phyloP scores from a whole-genome alignment of 2,329 filamentous ascomycete genomes.

The Penicillium italicum region DNA sequence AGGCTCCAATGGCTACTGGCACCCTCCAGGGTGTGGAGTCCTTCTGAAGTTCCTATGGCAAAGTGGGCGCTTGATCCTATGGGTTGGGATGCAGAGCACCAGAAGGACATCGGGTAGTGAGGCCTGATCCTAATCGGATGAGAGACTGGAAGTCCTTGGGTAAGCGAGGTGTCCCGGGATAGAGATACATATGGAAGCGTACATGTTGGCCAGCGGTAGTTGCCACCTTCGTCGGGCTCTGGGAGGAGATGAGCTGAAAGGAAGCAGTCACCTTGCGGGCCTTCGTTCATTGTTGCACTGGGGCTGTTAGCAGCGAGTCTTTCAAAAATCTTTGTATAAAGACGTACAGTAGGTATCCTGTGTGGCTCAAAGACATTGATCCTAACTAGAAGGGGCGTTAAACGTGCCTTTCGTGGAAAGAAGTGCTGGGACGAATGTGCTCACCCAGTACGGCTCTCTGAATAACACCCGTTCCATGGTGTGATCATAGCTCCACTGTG shows the following conservation, averaged over 20 bases:
- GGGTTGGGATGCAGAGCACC: conserved; percentile 39
- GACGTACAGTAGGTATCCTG: conserved; percentile 35
- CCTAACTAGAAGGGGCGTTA: conserved; percentile 28
- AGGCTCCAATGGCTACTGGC: conserved; percentile 29
- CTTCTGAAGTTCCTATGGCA: conserved; percentile 38
- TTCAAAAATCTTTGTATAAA: neutral
- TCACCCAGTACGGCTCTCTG: conserved; percentile 33
- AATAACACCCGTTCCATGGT: conserved; percentile 34
- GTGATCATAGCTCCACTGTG: conserved; percentile 32
- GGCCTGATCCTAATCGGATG: conserved; percentile 30
- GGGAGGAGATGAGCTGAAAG: conserved; percentile 32
- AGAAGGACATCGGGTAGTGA: conserved; percentile 26
- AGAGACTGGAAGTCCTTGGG: conserved; percentile 12
- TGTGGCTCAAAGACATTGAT: conserved; percentile 36
- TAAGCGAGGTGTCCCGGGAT: neutral
- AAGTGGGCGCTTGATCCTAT: conserved; percentile 30
- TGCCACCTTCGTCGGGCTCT: conserved; percentile 31
- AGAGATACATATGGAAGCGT: neutral
- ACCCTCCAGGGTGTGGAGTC: conserved; percentile 34
- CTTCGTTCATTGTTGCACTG: conserved; percentile 38
- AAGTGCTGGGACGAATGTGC: neutral
- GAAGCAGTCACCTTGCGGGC: conserved; percentile 32
- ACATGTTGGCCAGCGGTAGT: conserved; percentile 35
- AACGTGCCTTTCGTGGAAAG: neutral
- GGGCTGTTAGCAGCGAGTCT: conserved; percentile 15